These are phyloP conservation scores for Vitis amurensis DNA, from an alignment of 164 flowering plant genomes.

Conservation along the genomic window DNA sequence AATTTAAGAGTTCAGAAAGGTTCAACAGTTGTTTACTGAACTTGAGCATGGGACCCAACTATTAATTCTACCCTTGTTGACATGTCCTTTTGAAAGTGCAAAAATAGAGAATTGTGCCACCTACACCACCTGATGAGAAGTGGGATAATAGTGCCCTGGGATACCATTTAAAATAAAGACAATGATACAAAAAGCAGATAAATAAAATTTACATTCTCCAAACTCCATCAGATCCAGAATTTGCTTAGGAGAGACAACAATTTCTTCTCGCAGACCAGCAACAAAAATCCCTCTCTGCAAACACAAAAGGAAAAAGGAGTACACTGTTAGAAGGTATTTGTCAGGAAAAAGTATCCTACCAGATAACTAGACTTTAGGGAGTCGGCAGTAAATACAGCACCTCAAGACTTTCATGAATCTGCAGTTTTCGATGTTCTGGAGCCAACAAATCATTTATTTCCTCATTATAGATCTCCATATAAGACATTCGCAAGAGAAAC, in stretches of 20 bases:
- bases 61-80: not conserved
- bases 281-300: slow-evolving; percentile 88
- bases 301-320: not conserved
- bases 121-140: not conserved
- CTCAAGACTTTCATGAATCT: slow-evolving; percentile 92
- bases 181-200: not conserved
- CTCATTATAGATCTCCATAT: slow-evolving; percentile 96
- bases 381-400: slow-evolving; percentile 24
- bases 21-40: no score
- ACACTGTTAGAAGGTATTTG: not conserved
- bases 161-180: not conserved
- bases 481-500: slow-evolving; percentile 92
- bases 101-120: not conserved
- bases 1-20: no score
- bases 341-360: not conserved
- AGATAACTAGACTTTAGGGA: not conserved
- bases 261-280: slow-evolving; percentile 95
- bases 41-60: not conserved
- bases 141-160: no score
- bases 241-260: slow-evolving; percentile 91
- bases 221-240: slow-evolving; percentile 85
- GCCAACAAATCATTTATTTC: slow-evolving; percentile 91
- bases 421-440: slow-evolving; percentile 88
- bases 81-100: not conserved
- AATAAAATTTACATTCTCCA: slow-evolving; percentile 70